These are phyloP conservation scores for Saitozyma sp. DNA, from an alignment of 768 basidiomycete species.

Conservation along the genomic window DNA sequence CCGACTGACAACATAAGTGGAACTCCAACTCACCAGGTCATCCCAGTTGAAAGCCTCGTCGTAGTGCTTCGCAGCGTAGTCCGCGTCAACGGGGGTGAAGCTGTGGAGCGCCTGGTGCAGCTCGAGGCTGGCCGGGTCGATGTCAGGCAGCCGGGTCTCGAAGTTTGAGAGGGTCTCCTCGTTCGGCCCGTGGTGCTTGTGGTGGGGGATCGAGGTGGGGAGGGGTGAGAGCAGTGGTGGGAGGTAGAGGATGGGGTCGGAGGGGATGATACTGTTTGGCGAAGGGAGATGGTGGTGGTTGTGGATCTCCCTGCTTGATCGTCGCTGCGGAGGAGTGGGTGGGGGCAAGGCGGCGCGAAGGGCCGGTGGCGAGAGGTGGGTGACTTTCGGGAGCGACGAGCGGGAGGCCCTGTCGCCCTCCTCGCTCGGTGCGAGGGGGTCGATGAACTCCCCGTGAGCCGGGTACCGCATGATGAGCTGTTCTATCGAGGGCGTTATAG, in stretches of 20 bases:
- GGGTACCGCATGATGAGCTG: no score
- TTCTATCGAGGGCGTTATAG: no score
- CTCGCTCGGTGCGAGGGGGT: not conserved
- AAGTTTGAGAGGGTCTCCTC: conserved; percentile 57
- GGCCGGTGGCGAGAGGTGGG: not conserved
- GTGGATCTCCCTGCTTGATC: conserved; percentile 5
- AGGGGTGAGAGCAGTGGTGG: conserved; percentile 81
- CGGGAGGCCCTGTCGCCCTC: not conserved
- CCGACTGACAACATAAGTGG: not conserved
- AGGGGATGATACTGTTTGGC: conserved; percentile 17
- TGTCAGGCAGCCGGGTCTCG: conserved; percentile 74
- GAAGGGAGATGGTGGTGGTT: conserved; percentile 37
- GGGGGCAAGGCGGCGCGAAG: not conserved
- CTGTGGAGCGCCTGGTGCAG: conserved; percentile 81
- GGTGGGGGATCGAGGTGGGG: conserved; percentile 14
- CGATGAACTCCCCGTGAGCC: not conserved
- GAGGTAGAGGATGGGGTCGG: conserved; percentile 65
- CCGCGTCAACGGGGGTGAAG: conserved; percentile 63
- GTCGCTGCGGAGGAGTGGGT: not conserved
- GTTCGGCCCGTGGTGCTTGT: conserved; percentile 3
- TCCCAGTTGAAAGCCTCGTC: conserved; percentile 84
- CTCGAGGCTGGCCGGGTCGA: conserved; percentile 79
- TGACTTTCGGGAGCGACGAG: not conserved
- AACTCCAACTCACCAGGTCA: conserved; percentile 60
- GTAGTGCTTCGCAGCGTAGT: conserved; percentile 70